Base-by-base conservation (phyloP, 2,329 filamentous ascomycete genomes). In the Alternaria brassicicola region DNA sequence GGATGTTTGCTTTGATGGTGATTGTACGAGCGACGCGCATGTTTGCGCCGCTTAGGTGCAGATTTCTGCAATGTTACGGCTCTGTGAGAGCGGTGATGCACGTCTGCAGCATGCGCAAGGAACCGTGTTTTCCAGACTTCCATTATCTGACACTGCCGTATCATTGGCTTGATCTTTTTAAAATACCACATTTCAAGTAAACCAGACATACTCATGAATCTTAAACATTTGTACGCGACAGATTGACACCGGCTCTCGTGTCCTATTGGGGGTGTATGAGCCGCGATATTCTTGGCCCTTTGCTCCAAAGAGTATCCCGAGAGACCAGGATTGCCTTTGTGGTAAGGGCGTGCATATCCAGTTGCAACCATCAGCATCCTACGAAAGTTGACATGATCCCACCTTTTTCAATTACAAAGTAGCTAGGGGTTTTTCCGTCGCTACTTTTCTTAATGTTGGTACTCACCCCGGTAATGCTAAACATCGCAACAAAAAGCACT, bases 171-270 rank as follows among this genome's bases (percentile, higher is more conserved):
- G 15, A 13, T 8, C n/a, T 1, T 35, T 8, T 15, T 35, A n/a
- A 6, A n/a, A 3, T 17, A 35, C 6, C 8, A n/a, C 19, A n/a
- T n/a, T 17, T 2, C 31, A 13, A 17, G 33, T 17, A 36, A n/a
- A 36, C n/a, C 7, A 2, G 4, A 0, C 0, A 35, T 35, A n/a
- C 6, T n/a, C 0, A 35, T n/a, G 3, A n/a, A n/a, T 35, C 6
- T 21, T 7, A 17, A 38, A 21, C 4, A 21, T 6, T 17, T 15
- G 2, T 38, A 13, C 17, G 6, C 17, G 5, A 38, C 9, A 21
- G 7, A 38, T 1, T 8, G 31, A 35, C 15, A n/a, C 31, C 3
- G 31, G 15, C 0, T n/a, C 15, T 3, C 31, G n/a, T 35, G 15
- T n/a, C 15, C 10, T 12, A 31, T 12, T 12, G 30, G 10, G 7